Base-by-base conservation (phyloP, 305 asterid genomes). In the Rubia balearica region DNA sequence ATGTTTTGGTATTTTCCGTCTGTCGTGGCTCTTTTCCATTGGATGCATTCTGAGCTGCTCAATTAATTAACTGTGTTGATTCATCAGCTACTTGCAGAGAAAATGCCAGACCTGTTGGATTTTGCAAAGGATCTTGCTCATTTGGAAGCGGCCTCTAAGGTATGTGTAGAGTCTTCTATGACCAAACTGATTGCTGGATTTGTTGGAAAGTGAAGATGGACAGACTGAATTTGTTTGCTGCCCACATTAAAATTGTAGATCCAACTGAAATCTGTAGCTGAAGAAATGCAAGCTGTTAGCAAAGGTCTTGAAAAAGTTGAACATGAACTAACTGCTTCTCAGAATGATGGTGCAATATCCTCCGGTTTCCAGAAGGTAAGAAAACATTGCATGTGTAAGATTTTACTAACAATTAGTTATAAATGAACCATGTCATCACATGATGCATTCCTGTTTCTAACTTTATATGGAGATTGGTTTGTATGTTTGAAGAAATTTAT, bases 301-400 rank as follows among this genome's bases (percentile, higher is more conserved):
- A 93, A 91, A 84, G 98, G 97, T 81, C 97, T 91, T 75, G 97
- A 91, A 84, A 93, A 91, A 86, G 97, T 93, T 77, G 96, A 93
- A 73, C 96, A 89, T 80, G 98, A 93, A 88, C 95, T 93, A 70
- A 62, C 86, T 73, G 91, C 96, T 30, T 90, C 92, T 16, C 96
- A 89, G 76, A 88, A 82, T 78, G 98, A 93, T 69, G 98, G 98
- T 75, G 90, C 77, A 74, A 88, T 93, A 69, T 93, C 98, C 64
- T 73, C 69, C 24, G 97, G 98, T 73, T 93, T 93, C 78, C 90
- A 90, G 63, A 89, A 91, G 98, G 98, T 89, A 66, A 79, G 74
- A 41, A 63, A 64, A 74, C 59, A 45, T 46, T 46, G n/a, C 33
- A 42, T 14, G 46, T 48, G 33, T 13, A 21, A 45, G 30, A 24